Evolutionary conservation across 305 asterid genomes (phyloP).

Genomic region (Caryopteris hybrid): DNA sequence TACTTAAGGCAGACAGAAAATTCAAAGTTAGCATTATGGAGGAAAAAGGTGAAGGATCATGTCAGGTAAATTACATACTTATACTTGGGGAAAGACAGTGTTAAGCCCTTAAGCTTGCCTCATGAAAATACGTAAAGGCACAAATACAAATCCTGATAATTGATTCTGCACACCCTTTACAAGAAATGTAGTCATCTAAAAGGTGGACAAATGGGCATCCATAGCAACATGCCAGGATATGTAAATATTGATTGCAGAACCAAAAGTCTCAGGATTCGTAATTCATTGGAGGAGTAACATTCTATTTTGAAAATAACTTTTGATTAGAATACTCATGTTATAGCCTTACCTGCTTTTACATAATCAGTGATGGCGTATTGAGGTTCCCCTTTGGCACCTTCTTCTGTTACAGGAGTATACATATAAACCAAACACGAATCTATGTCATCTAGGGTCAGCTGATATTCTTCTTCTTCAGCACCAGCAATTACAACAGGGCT

Average conservation of each 20-base stretch:
- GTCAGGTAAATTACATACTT: neutral
- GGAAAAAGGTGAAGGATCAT: neutral
- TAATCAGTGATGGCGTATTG: slow-evolving; percentile 93
- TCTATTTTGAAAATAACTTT: neutral
- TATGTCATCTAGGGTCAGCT: slow-evolving; percentile 71
- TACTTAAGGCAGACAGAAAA: neutral
- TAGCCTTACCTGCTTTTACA: slow-evolving; percentile 77
- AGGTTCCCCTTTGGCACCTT: slow-evolving; percentile 98
- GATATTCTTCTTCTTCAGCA: slow-evolving; percentile 88
- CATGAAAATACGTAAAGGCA: neutral
- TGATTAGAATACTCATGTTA: neutral
- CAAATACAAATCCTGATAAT: neutral
- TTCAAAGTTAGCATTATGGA: neutral
- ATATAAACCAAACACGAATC: slow-evolving; percentile 89
- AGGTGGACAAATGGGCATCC: neutral
- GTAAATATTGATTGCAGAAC: neutral
- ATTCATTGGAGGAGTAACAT: neutral
- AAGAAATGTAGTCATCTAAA: neutral
- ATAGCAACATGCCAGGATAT: neutral
- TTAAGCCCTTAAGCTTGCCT: neutral
- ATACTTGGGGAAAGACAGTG: neutral
- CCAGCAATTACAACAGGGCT: slow-evolving; percentile 87
- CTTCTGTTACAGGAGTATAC: slow-evolving; percentile 97
- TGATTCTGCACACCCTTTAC: neutral
- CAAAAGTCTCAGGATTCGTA: neutral